Base-by-base conservation (phyloP, 495 filamentous ascomycete genomes). In the Tuber umbilicatum region DNA sequence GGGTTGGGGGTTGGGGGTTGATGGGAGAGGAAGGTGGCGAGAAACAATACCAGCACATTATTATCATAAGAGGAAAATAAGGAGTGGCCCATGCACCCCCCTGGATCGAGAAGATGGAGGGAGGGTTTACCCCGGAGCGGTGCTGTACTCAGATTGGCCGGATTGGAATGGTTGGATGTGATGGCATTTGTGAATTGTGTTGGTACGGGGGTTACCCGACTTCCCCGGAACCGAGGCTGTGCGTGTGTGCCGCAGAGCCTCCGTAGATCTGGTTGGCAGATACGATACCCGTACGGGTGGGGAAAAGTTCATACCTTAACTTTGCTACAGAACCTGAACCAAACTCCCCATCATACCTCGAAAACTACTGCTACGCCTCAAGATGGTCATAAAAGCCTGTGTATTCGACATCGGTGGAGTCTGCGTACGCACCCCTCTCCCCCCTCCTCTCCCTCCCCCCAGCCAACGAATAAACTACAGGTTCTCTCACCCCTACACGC, bases 391-490 rank as follows among this genome's bases (percentile, higher is more conserved):
- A 31, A 90, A 93, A 80, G 93, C 92, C 73, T 85, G 97, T 41
- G 86, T 99, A 55, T 99, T 99, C 83, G 95, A 99, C 84, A 94
- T 99, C 81, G 95, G 95, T 68, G 95, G 95, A 76, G 95, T 99
- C 78, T 95, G 92, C 87, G 95, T 97, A 91, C 85, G 92, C 86
- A 73, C 43, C 55, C 37, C 31, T 5, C 41, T 40, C 60, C 39
- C 31, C 47, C 40, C 47, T 67, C 64, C 35, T 23, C 31, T 68
- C 40, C 42, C 35, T 19, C 27, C n/a, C 42, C 74, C 38, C 47
- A 68, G 35, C 42, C 38, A 42, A 70, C 47, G 7, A n/a, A 2
- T 55, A 12, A 39, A 10, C 39, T 42, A 39, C 77, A 97, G 94
- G 93, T 97, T 74, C 85, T 92, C 39, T 97, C 94, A 5, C 95